phyloP scores from a whole-genome alignment of 805 yeast species.

The Candida maris region DNA sequence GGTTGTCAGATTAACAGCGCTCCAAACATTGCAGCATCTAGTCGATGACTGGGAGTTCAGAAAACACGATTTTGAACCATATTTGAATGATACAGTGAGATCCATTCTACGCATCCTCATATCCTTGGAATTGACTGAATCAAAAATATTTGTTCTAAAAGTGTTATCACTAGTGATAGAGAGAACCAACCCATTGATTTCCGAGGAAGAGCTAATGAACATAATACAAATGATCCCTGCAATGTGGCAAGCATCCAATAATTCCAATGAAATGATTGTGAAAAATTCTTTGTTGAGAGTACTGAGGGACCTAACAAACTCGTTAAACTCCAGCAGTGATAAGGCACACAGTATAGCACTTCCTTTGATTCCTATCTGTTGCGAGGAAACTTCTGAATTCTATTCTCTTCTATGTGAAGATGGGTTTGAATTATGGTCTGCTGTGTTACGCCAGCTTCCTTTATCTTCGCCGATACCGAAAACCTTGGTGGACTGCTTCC shows the following conservation, averaged over 20 bases:
- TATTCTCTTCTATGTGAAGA: conserved; percentile 71
- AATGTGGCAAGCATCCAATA: conserved; percentile 65
- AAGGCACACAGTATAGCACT: conserved; percentile 51
- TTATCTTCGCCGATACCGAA: conserved; percentile 28
- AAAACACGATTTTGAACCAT: conserved; percentile 65
- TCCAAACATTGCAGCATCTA: conserved; percentile 62
- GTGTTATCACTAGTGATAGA: conserved; percentile 61
- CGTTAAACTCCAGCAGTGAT: conserved; percentile 52
- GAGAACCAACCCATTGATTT: conserved; percentile 61
- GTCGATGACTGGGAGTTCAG: conserved; percentile 87
- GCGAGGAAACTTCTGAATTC: conserved; percentile 56
- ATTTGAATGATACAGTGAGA: conserved; percentile 47
- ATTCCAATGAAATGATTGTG: conserved; percentile 41
- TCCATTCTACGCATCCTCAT: conserved; percentile 49
- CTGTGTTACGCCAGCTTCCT: conserved; percentile 62
- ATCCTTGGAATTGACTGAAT: conserved; percentile 59
- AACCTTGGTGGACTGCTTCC: conserved; percentile 43
- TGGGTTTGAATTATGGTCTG: conserved; percentile 82
- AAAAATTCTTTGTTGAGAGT: conserved; percentile 53
- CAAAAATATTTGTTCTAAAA: conserved; percentile 69
- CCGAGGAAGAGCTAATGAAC: conserved; percentile 46
- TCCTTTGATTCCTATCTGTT: conserved; percentile 59
- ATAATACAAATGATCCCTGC: conserved; percentile 58
- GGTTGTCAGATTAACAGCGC: conserved; percentile 76
- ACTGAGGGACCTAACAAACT: conserved; percentile 50